phyloP scores from a whole-genome alignment of 2,329 filamentous ascomycete species.

The Neoascochyta sp. region DNA sequence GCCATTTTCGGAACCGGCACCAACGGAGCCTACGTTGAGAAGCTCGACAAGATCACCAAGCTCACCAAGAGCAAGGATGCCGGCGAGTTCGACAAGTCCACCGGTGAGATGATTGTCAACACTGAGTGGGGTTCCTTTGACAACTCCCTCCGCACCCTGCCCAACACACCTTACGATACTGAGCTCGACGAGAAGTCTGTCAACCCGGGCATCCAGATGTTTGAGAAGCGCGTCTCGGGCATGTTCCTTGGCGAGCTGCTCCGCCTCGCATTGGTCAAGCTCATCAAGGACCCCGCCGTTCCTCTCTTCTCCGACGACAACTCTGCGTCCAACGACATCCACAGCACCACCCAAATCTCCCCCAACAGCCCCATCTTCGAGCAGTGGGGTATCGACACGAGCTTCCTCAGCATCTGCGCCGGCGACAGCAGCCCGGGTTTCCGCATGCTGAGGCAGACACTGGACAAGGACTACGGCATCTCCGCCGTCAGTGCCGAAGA shows the following conservation, averaged over 20 bases:
- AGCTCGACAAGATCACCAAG: conserved; percentile 81
- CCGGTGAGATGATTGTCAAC: conserved; percentile 95
- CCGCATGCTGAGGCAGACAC: conserved; percentile 68
- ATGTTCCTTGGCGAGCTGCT: conserved; percentile 98
- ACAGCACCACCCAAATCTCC: conserved; percentile 60
- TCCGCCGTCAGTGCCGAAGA: conserved; percentile 76
- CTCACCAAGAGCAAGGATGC: conserved; percentile 45
- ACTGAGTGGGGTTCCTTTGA: conserved; percentile 99
- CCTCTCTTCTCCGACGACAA: conserved; percentile 74
- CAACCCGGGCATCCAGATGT: conserved; percentile 96
- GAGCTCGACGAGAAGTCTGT: conserved; percentile 74
- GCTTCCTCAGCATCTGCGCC: conserved; percentile 82
- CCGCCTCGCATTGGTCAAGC: conserved; percentile 67
- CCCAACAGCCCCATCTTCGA: conserved; percentile 63
- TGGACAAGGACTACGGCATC: conserved; percentile 73
- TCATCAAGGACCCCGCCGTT: conserved; percentile 64
- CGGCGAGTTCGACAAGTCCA: conserved; percentile 68
- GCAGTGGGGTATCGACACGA: conserved; percentile 87
- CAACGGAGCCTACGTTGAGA: conserved; percentile 96
- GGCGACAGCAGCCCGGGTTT: conserved; percentile 72
- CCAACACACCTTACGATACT: conserved; percentile 77
- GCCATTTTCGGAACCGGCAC: conserved; percentile 97
- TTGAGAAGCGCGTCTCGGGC: conserved; percentile 95
- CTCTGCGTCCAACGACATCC: conserved; percentile 63
- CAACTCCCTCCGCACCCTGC: conserved; percentile 83